Evolutionary conservation across 2,329 filamentous ascomycete genomes (phyloP), one percentile per base, ranked within the genome.

Genomic region (Didymosphaeria variabile): DNA sequence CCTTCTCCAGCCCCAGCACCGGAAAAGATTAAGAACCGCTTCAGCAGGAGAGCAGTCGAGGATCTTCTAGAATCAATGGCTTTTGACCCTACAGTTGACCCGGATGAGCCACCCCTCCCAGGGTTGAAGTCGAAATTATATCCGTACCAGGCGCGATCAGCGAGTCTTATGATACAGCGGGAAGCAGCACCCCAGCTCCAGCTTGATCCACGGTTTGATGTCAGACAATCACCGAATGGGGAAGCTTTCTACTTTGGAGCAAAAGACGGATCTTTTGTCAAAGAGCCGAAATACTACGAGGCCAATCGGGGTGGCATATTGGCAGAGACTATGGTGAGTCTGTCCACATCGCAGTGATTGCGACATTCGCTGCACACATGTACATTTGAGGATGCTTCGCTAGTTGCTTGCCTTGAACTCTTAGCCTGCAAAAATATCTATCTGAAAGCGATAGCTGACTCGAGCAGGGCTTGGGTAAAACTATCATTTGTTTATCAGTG

Each of bases 141-240:
- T 72, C 84, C 86, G 0, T 96, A 97, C 69, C 94, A 98, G 75
- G 85, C 89, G 54, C 86, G 90, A 47, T 94, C 93, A 0, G 90
- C 91, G 0, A 92, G 91, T 4, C 75, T 90, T 31, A 97, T 98
- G 93, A 79, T 97, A 19, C 90, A 95, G 73, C 88, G 90, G 56
- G 94, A 98, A 77, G 79, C 85, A 6, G 84, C 88, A 23, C 88
- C 91, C 0, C 83, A 84, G 5, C 81, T 86, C 31, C 81, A 87
- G 6, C 79, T 93, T 9, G 94, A 97, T 75, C 92, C 94, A 10
- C 86, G 94, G 5, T 80, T 97, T 2, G 84, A 88, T 54, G 67
- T 79, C 5, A 81, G 87, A 1, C 70, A 72, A 1, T 89, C 91
- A 53, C 91, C 91, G 32, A 79, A 83, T 4, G 90, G 88, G 0